Conservation (phyloP, 768 basidiomycete species). For the Leccinum boreale region DNA sequence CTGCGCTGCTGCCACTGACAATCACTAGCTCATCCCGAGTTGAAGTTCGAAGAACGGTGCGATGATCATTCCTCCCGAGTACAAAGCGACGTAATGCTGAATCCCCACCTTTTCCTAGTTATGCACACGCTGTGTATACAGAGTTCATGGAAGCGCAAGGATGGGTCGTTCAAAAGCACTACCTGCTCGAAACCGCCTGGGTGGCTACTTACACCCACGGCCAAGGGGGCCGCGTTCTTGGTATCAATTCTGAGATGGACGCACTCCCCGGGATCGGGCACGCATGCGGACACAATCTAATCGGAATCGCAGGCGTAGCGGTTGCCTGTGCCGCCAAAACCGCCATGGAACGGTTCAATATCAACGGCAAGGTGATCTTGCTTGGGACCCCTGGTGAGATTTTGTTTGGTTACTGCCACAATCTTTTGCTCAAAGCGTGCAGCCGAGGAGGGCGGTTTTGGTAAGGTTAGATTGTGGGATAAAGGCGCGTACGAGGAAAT, state of each 20-base stretch:
- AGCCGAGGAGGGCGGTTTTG: slow-evolving; percentile 79
- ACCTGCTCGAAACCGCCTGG: slow-evolving; percentile 75
- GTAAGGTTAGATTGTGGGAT: slow-evolving; percentile 66
- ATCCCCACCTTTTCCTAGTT: slow-evolving; percentile 33
- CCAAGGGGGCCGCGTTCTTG: slow-evolving; percentile 57
- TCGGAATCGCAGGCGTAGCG: slow-evolving; percentile 72
- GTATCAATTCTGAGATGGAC: slow-evolving; percentile 78
- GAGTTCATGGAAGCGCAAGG: slow-evolving; percentile 63
- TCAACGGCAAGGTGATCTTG: slow-evolving; percentile 49
- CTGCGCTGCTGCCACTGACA: neutral
- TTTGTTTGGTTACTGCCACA: neutral
- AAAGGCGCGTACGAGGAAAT: slow-evolving; percentile 73
- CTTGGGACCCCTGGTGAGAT: slow-evolving; percentile 72
- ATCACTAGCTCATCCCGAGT: slow-evolving; percentile 66
- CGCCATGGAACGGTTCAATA: slow-evolving; percentile 45
- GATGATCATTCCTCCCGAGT: neutral
- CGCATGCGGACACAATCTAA: slow-evolving; percentile 82
- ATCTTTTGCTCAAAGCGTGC: neutral
- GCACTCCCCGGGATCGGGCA: slow-evolving; percentile 61
- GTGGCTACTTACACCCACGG: slow-evolving; percentile 64
- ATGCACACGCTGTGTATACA: slow-evolving; percentile 71
- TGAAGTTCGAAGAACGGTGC: slow-evolving; percentile 60
- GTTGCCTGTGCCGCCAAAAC: slow-evolving; percentile 67
- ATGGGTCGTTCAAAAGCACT: slow-evolving; percentile 60
- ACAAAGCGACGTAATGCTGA: slow-evolving; percentile 39